Evolutionary conservation across 1,139 yeast species (phyloP), one percentile per base, ranked within the genome.

Genomic region (Candida sanyaensis): DNA sequence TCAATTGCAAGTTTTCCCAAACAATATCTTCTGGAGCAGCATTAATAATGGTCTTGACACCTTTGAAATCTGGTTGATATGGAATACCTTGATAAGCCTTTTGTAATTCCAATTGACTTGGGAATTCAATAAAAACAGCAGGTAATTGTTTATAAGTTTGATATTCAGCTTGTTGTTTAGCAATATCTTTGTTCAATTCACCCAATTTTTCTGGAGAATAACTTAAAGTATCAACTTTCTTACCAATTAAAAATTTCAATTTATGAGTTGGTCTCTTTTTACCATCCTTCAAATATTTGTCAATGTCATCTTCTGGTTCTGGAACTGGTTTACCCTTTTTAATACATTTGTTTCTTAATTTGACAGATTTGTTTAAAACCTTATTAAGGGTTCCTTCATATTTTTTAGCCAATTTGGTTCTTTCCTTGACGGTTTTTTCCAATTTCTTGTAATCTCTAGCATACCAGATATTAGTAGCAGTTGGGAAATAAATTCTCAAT

Each of bases 21-120:
- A 89, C 76, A 47, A 93, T 75, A 55, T 92, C 96, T 32, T 76
- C 79, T 3, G 98, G 97, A 43, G 78, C 70, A 45, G 74, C 52
- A 39, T 90, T 90, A 49, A 81, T 78, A 55, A 73, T 74, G 41
- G 88, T 77, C 32, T 88, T 89, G 23, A 78, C 67, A 71, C 83
- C 73, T 55, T 80, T 82, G 46, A 87, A 71, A 4, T 91, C 88
- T 13, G 71, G 68, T 61, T 86, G 86, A 66, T 81, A 85, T 10
- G 90, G 82, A 48, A 83, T 71, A 27, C 88, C 81, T 69, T 92
- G 98, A 63, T 77, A 83, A n/a, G 97, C 98, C 55, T 85, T 75
- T 68, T 92, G 97, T 37, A 95, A 89, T 59, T 89, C 89, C 61
- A 86, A 84, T 67, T 91, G 97, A 50, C 91, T 81, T 47, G 88